Evolutionary conservation across 2,329 filamentous ascomycete species (phyloP), one percentile per base, ranked within the genome.

Genomic region (Botrytis medusae): DNA sequence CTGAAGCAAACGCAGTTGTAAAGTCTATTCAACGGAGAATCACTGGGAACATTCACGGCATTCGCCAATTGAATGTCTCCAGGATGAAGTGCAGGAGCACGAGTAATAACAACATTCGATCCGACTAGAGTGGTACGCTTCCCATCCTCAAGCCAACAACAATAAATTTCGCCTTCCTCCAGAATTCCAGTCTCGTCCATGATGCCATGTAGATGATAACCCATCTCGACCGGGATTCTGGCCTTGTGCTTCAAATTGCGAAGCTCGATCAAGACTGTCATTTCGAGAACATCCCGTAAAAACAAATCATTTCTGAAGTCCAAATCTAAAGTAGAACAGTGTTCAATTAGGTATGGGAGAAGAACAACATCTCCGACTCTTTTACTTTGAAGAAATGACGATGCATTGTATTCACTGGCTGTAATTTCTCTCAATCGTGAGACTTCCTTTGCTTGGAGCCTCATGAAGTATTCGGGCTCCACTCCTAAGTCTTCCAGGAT

Each of bases 1-100:
- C 91, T 94, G 79, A 97, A 97, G 1, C 92, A 89, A 25, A 97
- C 86, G 74, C 93, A 95, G 78, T 97, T 97, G 2, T 85, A 83
- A 1, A 95, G 84, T 0, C 84, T 79, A 1, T 83, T 82, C 1
- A 97, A 84, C 0, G 92, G 88, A 25, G 92, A 93, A 0, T 83
- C 82, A 0, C 73, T 44, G 0, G 88, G 86, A 1, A 92, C 92
- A 0, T 91, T 86, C 0, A 90, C 85, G 16, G 92, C 91, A 3
- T 80, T 81, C 0, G 87, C 91, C 1, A 89, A 67, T 79, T 95
- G 93, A 2, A 97, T 86, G 78, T 97, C 94, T 0, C 94, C 94
- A 0, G 93, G 92, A 78, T 97, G 92, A 63, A 97, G 84, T 0
- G 93, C 93, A 0, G 94, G 94, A 1, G 91, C 93, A n/a, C 93